These are phyloP conservation scores for Prunus dulcis DNA, from an alignment of 306 rosid genomes.

Conservation along the genomic window DNA sequence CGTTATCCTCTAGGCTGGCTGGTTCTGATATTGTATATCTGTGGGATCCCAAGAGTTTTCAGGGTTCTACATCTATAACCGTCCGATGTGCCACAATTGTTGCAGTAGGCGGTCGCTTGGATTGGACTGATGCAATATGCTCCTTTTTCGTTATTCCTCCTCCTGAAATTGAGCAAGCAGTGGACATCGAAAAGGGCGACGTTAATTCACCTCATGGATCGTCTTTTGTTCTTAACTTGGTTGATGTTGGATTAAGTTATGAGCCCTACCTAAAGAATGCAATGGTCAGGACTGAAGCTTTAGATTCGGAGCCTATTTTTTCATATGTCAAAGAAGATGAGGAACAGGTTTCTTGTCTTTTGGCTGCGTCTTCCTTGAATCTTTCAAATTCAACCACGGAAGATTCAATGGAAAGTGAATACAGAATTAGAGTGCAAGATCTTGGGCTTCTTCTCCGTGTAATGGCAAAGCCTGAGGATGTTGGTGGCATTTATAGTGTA, in stretches of 20 bases:
- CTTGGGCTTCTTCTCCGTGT: slow-evolving; percentile 69
- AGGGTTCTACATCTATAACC: slow-evolving; percentile 55
- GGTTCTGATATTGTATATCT: slow-evolving; percentile 74
- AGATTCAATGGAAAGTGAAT: slow-evolving; percentile 46
- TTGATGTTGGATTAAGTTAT: slow-evolving; percentile 86
- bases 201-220: slow-evolving; percentile 31
- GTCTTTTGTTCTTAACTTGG: slow-evolving; percentile 69
- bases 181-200: slow-evolving; percentile 35
- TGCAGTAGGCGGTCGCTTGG: slow-evolving; percentile 89
- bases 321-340: slow-evolving; percentile 51
- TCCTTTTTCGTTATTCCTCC: slow-evolving; percentile 63
- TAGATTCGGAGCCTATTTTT: slow-evolving; percentile 39
- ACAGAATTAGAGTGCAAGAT: slow-evolving; percentile 62
- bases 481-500: slow-evolving; percentile 53
- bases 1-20: slow-evolving; percentile 69
- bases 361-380: slow-evolving; percentile 81
- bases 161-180: slow-evolving; percentile 39
- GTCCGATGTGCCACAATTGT: slow-evolving; percentile 78
- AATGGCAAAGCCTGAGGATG: slow-evolving; percentile 41
- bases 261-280: slow-evolving; percentile 67
- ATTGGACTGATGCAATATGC: slow-evolving; percentile 66
- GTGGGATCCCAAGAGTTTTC: slow-evolving; percentile 65
- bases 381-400: slow-evolving; percentile 56
- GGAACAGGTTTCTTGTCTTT: slow-evolving; percentile 66
- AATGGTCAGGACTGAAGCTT: slow-evolving; percentile 37